Evolutionary conservation across 2,329 filamentous ascomycete genomes (phyloP), one percentile per base, ranked within the genome.

Genomic region (Trichophaea hybrida): DNA sequence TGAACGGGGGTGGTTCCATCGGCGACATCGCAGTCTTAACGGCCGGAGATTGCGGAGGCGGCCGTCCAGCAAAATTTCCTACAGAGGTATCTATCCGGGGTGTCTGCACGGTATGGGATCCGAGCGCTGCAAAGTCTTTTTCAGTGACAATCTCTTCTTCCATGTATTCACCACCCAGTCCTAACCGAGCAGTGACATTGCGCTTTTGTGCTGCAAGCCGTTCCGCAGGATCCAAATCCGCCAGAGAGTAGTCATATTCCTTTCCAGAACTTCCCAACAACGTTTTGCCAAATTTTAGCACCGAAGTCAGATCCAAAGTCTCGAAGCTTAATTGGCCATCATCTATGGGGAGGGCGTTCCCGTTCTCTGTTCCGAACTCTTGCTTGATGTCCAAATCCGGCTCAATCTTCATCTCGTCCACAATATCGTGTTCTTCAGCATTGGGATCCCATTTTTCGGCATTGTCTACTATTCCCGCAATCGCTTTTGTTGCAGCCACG

Each of bases 381-480:
- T 24, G n/a, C 31, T 55, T 55, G 52, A 55, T 55, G 2, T 7
- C 33, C 7, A 10, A 12, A 17, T 55, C 35, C 17, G 15, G 15
- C 63, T 73, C 68, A 57, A 70, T 71, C 54, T 75, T 73, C 13
- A 68, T 64, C 44, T 75, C 72, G 31, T 69, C 38, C 58, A 73
- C 72, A 59, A 73, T 67, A 24, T 65, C 68, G 32, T 70, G 70
- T 32, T 55, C 53, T 15, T 44, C 38, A 17, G 78, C 78, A 69
- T 96, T 97, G 0, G 93, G 94, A 68, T 97, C 89, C 71, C 93
- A 95, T 49, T 80, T 75, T 58, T 88, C 83, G 0, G 90, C 88
- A 76, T 97, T 86, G 60, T 91, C 84, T 63, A 94, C 84, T 66
- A 98, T 97, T 69, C 91, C 89, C 60, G 91, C 91, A 60, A 98